Base-by-base conservation (phyloP, 140 eudicot species). In the Erigeron philadelphicus region DNA sequence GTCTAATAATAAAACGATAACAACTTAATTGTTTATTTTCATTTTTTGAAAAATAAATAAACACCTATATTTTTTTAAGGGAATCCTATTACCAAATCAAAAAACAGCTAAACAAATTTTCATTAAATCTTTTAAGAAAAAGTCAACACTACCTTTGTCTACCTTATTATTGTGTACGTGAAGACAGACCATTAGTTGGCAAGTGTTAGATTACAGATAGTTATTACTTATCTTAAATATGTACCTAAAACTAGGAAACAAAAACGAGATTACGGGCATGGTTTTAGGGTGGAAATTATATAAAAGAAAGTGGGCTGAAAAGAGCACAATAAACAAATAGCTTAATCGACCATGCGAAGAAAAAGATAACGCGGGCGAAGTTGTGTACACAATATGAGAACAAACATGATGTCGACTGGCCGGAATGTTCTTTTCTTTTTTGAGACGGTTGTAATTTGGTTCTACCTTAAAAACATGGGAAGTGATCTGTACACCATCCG, bases 351-450 rank as follows among this genome's bases (percentile, higher is more conserved):
- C 50, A 49, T 62, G 52, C 6, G 23, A 55, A 57, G 59, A 72
- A 65, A 54, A 44, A n/a, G 47, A 21, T 64, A 64, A 73, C 65
- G 77, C 63, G 38, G 76, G 49, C 38, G 35, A 72, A 47, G 71
- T 63, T 62, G 62, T 72, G 70, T 72, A 61, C 77, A 72, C 71
- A 72, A 49, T 50, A 73, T 73, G 59, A 44, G 72, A 73, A 73
- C 78, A 68, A 38, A 55, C 64, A 54, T 52, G 72, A 73, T 64
- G 78, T 73, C 66, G 72, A 65, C 72, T 44, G 19, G 59, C 78
- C 66, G 77, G 64, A 72, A 61, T 72, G 45, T 46, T 59, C 17
- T 38, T 54, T 17, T 40, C 49, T 54, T 18, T 8, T 38, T 64
- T 62, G 19, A 11, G 16, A 17, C 7, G 35, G 13, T 57, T 70